Conservation (phyloP, 495 filamentous ascomycete genomes). For the Daldinia grandis region DNA sequence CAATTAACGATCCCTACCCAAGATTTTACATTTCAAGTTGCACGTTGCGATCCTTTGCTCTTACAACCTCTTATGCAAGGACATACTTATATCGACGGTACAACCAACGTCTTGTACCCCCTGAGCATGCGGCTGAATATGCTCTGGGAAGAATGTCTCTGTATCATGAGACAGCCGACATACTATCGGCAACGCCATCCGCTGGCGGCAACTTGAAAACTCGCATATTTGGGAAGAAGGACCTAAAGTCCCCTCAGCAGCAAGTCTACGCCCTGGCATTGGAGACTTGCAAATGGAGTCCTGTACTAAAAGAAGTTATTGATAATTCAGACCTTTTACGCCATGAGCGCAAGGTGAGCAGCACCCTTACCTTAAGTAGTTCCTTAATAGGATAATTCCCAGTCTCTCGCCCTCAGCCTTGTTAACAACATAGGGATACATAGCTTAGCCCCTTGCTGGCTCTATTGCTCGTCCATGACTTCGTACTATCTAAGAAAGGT, state of each 20-base stretch:
- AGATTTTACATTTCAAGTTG: slow-evolving; percentile 10
- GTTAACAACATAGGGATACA: slow-evolving; percentile 26
- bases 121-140: slow-evolving; percentile 27
- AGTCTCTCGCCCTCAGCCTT: background rate
- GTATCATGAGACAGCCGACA: slow-evolving; percentile 85
- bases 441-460: slow-evolving; percentile 84
- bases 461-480: slow-evolving; percentile 85
- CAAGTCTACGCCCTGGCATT: slow-evolving; percentile 86
- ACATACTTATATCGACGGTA: background rate
- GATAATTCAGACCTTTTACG: slow-evolving; percentile 74
- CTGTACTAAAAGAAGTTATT: slow-evolving; percentile 84
- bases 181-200: slow-evolving; percentile 70
- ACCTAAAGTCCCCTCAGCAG: slow-evolving; percentile 76
- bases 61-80: slow-evolving; percentile 4
- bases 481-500: slow-evolving; percentile 79
- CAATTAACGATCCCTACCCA: slow-evolving; percentile 2
- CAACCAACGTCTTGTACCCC: background rate
- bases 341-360: slow-evolving; percentile 80
- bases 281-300: slow-evolving; percentile 90
- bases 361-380: slow-evolving; percentile 10
- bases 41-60: background rate
- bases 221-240: slow-evolving; percentile 74
- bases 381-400: background rate
- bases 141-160: slow-evolving; percentile 74
- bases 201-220: slow-evolving; percentile 81